A percentile compares a stretch with the other conserved stretches of the same genome.
These are phyloP conservation scores for Candida insectalens DNA, from an alignment of 805 yeast species.

Conservation along the genomic window DNA sequence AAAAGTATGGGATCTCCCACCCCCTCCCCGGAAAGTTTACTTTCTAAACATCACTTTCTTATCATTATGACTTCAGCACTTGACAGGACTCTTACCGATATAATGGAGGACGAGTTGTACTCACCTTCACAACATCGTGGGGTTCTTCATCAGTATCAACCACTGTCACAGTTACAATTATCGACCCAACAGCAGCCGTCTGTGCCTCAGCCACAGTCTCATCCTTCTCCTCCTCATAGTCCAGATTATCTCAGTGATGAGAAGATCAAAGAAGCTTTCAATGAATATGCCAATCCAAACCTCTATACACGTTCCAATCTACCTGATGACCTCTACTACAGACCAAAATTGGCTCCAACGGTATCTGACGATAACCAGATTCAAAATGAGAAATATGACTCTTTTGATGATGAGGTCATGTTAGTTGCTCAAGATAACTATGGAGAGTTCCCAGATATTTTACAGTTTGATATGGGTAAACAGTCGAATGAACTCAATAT, in stretches of 20 bases:
- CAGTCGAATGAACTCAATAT: slow-evolving; percentile 24
- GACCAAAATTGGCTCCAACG: slow-evolving; percentile 4
- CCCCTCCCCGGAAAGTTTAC: too few relatives aligned
- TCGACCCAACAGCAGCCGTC: neutral
- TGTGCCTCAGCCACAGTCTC: neutral
- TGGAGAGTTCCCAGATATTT: slow-evolving; percentile 16
- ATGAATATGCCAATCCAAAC: slow-evolving; percentile 21
- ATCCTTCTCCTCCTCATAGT: neutral
- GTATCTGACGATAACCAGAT: neutral
- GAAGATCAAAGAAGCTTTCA: slow-evolving; percentile 12
- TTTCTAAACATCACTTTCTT: neutral
- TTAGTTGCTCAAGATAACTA: slow-evolving; percentile 23
- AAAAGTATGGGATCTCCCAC: too few relatives aligned
- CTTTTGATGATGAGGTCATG: slow-evolving; percentile 16
- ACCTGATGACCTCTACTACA: slow-evolving; percentile 17
- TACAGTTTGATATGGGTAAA: slow-evolving; percentile 19
- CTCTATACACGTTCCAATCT: slow-evolving; percentile 15
- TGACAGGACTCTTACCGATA: slow-evolving; percentile 23
- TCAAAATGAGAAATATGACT: slow-evolving; percentile 1
- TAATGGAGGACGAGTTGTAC: slow-evolving; percentile 23
- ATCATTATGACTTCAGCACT: slow-evolving; percentile 20
- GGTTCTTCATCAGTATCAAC: neutral
- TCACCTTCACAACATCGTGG: slow-evolving; percentile 6
- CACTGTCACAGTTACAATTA: neutral
- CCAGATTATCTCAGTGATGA: too few relatives aligned